Evolutionary conservation across 768 basidiomycete genomes (phyloP).

Genomic region (Suillus fuscotomentosus): DNA sequence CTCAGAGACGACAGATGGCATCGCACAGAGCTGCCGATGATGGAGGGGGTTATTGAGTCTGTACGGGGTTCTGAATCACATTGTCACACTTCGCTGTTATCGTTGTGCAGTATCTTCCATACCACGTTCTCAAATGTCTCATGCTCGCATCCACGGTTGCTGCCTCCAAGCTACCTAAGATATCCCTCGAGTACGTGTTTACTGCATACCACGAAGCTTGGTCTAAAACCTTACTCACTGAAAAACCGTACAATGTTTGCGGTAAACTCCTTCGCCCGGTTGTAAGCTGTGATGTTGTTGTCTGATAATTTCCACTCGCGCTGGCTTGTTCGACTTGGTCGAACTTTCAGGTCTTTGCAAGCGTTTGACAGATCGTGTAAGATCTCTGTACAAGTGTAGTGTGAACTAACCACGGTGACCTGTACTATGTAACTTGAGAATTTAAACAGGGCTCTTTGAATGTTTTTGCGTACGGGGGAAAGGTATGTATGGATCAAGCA

Average conservation of each 20-base stretch:
- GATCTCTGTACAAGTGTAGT: background rate
- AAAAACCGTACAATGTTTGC: background rate
- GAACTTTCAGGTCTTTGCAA: background rate
- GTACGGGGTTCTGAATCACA: background rate
- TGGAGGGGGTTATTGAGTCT: conserved; percentile 45
- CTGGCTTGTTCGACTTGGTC: background rate
- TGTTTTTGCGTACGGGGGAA: background rate
- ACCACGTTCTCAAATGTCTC: background rate
- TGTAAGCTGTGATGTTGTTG: background rate
- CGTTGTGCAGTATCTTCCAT: background rate
- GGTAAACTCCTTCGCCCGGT: background rate
- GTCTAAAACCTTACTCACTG: background rate
- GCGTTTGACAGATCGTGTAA: background rate
- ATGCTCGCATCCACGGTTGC: background rate
- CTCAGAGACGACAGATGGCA: conserved; percentile 87
- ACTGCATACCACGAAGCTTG: background rate
- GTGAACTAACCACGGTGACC: background rate
- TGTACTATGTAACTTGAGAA: background rate
- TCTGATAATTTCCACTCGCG: background rate
- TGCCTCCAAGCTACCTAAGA: background rate
- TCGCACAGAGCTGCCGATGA: conserved; percentile 72
- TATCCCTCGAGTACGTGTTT: background rate
- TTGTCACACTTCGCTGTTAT: background rate
- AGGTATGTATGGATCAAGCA: background rate
- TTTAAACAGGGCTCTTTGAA: background rate